These are phyloP conservation scores for Monosporascus cannonballus DNA, from an alignment of 2,329 filamentous ascomycete species.

Conservation along the genomic window DNA sequence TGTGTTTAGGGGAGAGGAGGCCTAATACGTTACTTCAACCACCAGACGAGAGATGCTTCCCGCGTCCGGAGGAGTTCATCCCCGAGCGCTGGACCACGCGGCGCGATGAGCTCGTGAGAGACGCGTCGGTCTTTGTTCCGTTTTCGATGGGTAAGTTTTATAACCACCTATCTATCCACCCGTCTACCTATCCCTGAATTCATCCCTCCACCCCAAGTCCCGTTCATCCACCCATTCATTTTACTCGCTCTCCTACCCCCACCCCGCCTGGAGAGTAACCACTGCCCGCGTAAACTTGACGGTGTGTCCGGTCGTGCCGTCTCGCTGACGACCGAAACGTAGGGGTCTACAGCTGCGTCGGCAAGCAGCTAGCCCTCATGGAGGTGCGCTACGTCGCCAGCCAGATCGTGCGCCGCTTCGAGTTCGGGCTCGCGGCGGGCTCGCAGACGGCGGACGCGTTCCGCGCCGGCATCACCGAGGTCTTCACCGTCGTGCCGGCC, in stretches of 20 bases:
- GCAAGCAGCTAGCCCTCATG: slow-evolving; percentile 30
- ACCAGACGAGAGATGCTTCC: slow-evolving; percentile 13
- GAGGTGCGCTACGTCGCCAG: slow-evolving; percentile 11
- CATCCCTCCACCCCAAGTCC: not conserved
- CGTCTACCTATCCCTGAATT: no score
- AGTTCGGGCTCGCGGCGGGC: slow-evolving; percentile 2
- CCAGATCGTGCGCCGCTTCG: slow-evolving; percentile 2
- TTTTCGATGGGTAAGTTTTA: slow-evolving; percentile 18
- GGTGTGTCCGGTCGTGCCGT: no score
- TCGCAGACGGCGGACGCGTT: not conserved
- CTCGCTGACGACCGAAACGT: not conserved
- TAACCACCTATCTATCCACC: not conserved
- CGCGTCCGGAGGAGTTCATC: slow-evolving; percentile 16
- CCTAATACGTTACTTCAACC: not conserved
- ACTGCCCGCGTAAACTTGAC: not conserved
- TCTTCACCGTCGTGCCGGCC: not conserved
- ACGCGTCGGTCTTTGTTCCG: slow-evolving; percentile 19
- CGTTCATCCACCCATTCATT: no score
- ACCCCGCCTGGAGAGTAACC: not conserved
- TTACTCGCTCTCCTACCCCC: no score
- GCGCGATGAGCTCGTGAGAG: slow-evolving; percentile 9
- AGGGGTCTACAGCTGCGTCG: slow-evolving; percentile 25
- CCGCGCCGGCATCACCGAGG: not conserved
- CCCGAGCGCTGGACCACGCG: slow-evolving; percentile 16
- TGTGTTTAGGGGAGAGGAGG: not conserved